Conservation (phyloP, 2,329 filamentous ascomycete genomes). For the Pleurostoma richardsiae region DNA sequence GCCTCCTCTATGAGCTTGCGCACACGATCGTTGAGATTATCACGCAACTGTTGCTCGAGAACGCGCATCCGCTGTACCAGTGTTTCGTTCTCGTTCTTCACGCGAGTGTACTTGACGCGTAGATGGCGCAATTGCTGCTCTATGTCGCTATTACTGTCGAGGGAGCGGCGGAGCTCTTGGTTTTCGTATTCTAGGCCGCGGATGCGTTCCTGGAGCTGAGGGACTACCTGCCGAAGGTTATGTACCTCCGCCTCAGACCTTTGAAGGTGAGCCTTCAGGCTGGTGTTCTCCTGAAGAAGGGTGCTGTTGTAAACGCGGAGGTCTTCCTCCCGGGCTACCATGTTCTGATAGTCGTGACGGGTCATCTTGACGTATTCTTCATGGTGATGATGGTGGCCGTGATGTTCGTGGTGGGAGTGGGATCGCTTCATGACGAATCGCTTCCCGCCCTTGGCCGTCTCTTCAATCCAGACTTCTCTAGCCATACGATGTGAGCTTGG, state of each 20-base stretch:
- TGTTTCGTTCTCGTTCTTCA: conserved; percentile 30
- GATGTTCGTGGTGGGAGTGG: conserved; percentile 9
- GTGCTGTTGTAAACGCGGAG: conserved; percentile 12
- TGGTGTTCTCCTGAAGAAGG: conserved; percentile 18
- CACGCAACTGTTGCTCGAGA: conserved; percentile 24
- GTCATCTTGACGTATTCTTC: conserved; percentile 17
- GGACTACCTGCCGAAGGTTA: conserved; percentile 25
- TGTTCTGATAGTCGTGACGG: conserved; percentile 13
- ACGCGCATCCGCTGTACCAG: conserved; percentile 25
- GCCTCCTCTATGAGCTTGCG: conserved; percentile 16
- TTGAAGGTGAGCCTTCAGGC: conserved; percentile 28
- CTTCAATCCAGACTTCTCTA: conserved; percentile 9
- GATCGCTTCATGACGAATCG: conserved; percentile 15
- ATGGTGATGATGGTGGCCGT: conserved; percentile 8
- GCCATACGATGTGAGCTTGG: conserved; percentile 3
- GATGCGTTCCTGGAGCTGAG: conserved; percentile 30
- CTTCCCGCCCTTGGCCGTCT: conserved; percentile 5
- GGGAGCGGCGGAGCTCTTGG: conserved; percentile 28
- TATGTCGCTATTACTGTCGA: conserved; percentile 24
- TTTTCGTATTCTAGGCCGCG: conserved; percentile 31
- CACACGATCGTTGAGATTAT: conserved; percentile 15
- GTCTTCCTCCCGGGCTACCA: conserved; percentile 12
- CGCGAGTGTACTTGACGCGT: conserved; percentile 23
- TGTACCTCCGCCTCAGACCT: conserved; percentile 27
- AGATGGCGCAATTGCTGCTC: conserved; percentile 24